These are phyloP conservation scores for Lagenaria siceraria DNA, from an alignment of 306 rosid genomes.

Conservation along the genomic window DNA sequence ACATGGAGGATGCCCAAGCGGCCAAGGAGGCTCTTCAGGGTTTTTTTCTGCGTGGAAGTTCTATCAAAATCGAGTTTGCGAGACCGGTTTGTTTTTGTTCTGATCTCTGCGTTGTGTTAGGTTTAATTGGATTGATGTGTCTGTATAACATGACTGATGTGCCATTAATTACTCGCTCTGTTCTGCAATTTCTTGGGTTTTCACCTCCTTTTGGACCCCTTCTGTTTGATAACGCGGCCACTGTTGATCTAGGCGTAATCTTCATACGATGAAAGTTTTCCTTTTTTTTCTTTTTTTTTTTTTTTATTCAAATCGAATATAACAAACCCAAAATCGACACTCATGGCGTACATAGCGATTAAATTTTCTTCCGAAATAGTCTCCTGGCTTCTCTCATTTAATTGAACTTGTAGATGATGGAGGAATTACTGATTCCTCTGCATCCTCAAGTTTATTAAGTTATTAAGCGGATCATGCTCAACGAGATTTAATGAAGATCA, in stretches of 20 bases:
- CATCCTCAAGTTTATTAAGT: not conserved
- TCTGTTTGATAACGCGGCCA: not conserved
- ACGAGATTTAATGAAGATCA: not conserved
- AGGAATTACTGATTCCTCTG: not conserved
- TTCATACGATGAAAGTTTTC: not conserved
- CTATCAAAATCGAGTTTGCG: conserved; percentile 80
- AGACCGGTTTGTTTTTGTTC: conserved; percentile 97
- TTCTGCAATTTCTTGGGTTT: not conserved
- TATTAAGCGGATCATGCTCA: not conserved
- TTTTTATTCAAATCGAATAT: not conserved
- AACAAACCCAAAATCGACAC: not conserved
- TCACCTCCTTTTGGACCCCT: not conserved
- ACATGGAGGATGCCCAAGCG: conserved; percentile 75
- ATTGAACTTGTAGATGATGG: not conserved
- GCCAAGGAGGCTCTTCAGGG: conserved; percentile 81
- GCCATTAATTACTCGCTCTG: not conserved
- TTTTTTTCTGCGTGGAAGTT: conserved; percentile 35
- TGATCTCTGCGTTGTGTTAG: conserved; percentile 34
- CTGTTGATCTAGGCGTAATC: not conserved
- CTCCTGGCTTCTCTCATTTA: not conserved
- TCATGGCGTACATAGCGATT: not conserved
- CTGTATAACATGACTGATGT: conserved; percentile 12
- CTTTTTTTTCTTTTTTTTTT: too few species aligned
- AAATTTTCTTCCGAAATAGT: not conserved
- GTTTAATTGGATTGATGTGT: conserved; percentile 16